phyloP scores from a whole-genome alignment of 257 asterid genomes.

The Misopates orontium region DNA sequence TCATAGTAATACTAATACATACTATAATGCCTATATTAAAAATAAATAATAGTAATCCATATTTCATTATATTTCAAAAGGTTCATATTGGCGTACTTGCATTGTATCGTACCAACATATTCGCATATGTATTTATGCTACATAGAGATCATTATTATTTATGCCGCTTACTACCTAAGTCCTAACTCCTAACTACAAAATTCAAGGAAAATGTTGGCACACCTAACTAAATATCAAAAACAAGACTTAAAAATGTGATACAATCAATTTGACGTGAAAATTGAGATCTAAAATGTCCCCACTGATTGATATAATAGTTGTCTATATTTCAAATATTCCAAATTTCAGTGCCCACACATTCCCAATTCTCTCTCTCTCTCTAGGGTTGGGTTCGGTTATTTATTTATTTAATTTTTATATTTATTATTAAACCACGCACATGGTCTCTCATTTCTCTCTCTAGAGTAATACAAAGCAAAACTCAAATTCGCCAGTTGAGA shows the following conservation, averaged over 20 bases:
- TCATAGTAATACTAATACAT: too few relatives aligned
- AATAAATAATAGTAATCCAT: too few relatives aligned
- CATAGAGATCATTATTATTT: too few relatives aligned
- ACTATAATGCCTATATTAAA: too few relatives aligned
- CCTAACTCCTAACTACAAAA: not conserved
- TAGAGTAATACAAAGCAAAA: not conserved
- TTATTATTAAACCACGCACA: not conserved
- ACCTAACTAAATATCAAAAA: too few relatives aligned
- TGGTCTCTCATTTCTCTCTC: conserved; percentile 6
- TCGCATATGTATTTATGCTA: too few relatives aligned
- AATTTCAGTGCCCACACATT: not conserved
- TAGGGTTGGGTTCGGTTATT: conserved; percentile 34
- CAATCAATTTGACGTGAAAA: not conserved
- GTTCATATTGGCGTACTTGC: too few relatives aligned
- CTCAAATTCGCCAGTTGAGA: conserved; percentile 6
- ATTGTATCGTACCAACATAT: too few relatives aligned
- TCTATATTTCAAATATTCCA: not conserved
- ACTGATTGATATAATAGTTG: too few relatives aligned
- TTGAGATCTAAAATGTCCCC: too few relatives aligned
- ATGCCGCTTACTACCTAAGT: too few relatives aligned
- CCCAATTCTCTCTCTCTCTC: conserved; percentile 1
- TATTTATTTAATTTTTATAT: not conserved
- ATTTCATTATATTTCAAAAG: too few relatives aligned
- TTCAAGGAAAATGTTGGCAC: not conserved
- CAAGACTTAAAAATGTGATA: not conserved